Base-by-base conservation (phyloP, 768 basidiomycete species). In the Mycena olivaceomarginata region DNA sequence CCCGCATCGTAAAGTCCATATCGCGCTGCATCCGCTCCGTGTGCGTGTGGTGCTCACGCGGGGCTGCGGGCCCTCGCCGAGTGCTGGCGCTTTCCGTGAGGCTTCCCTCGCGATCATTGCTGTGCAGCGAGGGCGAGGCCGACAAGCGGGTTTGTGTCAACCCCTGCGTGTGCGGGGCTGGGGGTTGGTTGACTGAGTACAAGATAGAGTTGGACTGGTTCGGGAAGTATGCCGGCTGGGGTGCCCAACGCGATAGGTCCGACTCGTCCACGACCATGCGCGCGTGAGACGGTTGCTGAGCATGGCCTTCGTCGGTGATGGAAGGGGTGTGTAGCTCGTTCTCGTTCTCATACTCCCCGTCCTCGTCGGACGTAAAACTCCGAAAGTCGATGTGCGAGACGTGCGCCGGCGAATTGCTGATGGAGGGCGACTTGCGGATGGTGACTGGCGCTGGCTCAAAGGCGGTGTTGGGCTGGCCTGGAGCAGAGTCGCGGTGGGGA, bases 341-440 rank as follows among this genome's bases (percentile, higher is more conserved):
- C 25, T 71, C 70, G 39, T 75, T 64, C 7, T 46, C 72, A 8
- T 66, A 1, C 25, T 25, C 25, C 25, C 25, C 25, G 25, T 25
- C 77, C 3, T 73, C 70, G 11, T 73, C 75, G 8, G 73, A 71
- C 37, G 67, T 53, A 4, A 75, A 76, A 31, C 56, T 53, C 7
- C 73, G 74, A 25, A 79, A 79, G 39, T 79, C 78, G 56, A 79
- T 79, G 15, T 67, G 69, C 4, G 78, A 79, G 9, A 79, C 72
- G 13, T 79, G 56, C 9, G 75, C 70, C 7, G 70, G 77, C 8
- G 74, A 69, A 65, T 72, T 64, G 39, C 5, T 13, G 20, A 76
- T 48, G 25, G 74, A 75, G n/a, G 77, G 70, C 13, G 77, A 78
- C 20, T 67, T 78, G 43, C 70, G 72, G 22, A 75, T 1, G 25